Evolutionary conservation across 2,329 filamentous ascomycete genomes (phyloP).

Genomic region (Fusarium abutilonis): DNA sequence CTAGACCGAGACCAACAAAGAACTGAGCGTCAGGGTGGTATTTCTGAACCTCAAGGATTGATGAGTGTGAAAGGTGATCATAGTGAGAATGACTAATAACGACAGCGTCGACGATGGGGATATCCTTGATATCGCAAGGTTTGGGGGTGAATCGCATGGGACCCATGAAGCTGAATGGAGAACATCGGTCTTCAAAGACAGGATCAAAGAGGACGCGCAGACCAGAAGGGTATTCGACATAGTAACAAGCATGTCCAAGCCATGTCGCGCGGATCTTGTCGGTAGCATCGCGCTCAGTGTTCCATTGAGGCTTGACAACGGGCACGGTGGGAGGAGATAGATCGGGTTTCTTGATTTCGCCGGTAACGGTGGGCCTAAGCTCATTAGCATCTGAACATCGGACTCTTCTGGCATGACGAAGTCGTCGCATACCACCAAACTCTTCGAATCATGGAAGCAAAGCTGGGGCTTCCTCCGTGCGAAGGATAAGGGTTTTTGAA

Average conservation of each 20-base stretch:
- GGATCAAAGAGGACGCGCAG: constrained; percentile 92
- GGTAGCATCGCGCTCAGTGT: constrained; percentile 65
- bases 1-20: constrained; percentile 85
- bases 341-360: constrained; percentile 62
- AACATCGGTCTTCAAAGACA: constrained; percentile 88
- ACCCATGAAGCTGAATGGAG: constrained; percentile 74
- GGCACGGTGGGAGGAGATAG: constrained; percentile 72
- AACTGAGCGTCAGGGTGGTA: constrained; percentile 83
- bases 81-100: constrained; percentile 93
- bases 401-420: neutral
- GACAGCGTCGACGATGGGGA: constrained; percentile 79
- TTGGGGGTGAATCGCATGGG: constrained; percentile 81
- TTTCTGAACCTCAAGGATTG: constrained; percentile 74
- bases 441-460: constrained; percentile 44
- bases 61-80: constrained; percentile 85
- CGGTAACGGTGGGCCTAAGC: constrained; percentile 52
- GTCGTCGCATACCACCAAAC: constrained; percentile 51
- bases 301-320: constrained; percentile 73
- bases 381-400: constrained; percentile 19
- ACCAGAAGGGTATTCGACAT: constrained; percentile 87
- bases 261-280: constrained; percentile 82
- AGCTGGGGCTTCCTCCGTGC: constrained; percentile 42
- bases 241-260: constrained; percentile 95
- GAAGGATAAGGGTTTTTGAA: constrained; percentile 66
- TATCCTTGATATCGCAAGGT: constrained; percentile 80